Evolutionary conservation across 306 rosid genomes (phyloP).

Genomic region (Trifolium pratense): DNA sequence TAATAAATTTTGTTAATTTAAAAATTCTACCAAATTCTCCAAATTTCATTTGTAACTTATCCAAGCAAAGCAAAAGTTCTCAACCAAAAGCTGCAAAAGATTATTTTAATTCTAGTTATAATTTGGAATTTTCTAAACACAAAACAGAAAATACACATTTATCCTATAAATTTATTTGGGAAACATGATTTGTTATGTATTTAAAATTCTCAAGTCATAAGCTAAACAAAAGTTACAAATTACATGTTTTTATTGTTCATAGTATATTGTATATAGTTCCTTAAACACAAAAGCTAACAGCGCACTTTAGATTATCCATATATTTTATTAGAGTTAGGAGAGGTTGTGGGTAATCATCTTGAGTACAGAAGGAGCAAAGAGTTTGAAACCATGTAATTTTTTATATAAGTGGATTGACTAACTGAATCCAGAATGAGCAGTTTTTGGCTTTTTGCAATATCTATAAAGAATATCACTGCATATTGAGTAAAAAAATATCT

Average conservation of each 20-base stretch:
- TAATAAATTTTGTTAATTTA: not conserved
- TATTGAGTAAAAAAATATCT: conserved; percentile 27
- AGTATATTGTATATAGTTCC: not conserved
- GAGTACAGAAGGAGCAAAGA: not conserved
- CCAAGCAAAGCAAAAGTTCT: not conserved
- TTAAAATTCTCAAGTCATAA: not conserved
- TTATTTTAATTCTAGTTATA: not conserved
- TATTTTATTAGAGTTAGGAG: not conserved
- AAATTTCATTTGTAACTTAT: not conserved
- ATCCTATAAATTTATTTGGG: not conserved
- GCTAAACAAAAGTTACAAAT: not conserved
- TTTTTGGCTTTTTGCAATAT: conserved; percentile 50
- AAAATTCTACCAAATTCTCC: not conserved
- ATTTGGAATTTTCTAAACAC: not conserved
- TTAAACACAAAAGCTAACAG: not conserved
- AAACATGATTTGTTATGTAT: not conserved
- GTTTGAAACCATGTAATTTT: conserved; percentile 3
- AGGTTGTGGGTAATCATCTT: not conserved
- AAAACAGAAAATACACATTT: not conserved
- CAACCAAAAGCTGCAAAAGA: not conserved
- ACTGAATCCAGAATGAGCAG: conserved; percentile 37
- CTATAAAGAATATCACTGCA: conserved; percentile 54
- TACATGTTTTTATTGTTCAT: not conserved
- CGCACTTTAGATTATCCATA: not conserved
- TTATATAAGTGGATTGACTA: conserved; percentile 31